Evolutionary conservation across 805 yeast species (phyloP).

Genomic region (Hagleromyces aurorensis): DNA sequence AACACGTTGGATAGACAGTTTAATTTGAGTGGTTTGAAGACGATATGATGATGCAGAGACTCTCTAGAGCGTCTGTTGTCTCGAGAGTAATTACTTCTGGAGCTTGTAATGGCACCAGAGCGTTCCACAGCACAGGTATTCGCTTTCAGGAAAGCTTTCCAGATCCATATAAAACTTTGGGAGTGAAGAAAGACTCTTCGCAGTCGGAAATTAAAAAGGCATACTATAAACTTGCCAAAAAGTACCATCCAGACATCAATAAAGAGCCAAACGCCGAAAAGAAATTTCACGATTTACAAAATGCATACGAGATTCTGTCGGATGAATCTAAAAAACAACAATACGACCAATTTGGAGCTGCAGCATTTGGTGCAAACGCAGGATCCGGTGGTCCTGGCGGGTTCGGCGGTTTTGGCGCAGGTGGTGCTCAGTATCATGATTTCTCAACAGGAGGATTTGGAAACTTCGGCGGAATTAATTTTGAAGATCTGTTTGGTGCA

Average conservation of each 20-base stretch:
- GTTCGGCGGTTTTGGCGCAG: slow-evolving; percentile 41
- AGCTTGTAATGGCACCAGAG: no score
- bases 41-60: no score
- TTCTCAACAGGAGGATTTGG: slow-evolving; percentile 27
- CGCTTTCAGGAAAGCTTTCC: slow-evolving; percentile 23
- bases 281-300: slow-evolving; percentile 87
- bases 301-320: slow-evolving; percentile 85
- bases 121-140: slow-evolving; percentile 16
- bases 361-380: slow-evolving; percentile 65
- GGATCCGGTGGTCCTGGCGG: slow-evolving; percentile 42
- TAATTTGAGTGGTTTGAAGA: no score
- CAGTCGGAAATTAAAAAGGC: slow-evolving; percentile 89
- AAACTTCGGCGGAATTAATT: slow-evolving; percentile 40
- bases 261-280: slow-evolving; percentile 84
- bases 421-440: slow-evolving; percentile 33
- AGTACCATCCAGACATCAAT: slow-evolving; percentile 94
- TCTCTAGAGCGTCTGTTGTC: no score
- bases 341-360: slow-evolving; percentile 85
- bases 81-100: no score
- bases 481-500: slow-evolving; percentile 58
- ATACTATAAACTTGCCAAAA: slow-evolving; percentile 85
- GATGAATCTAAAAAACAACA: slow-evolving; percentile 81
- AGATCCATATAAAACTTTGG: slow-evolving; percentile 83
- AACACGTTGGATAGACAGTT: no score
- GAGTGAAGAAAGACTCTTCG: slow-evolving; percentile 64